Percentiles rank a stretch among this genome's conserved stretches.
Conservation (phyloP, 1,139 yeast species). For the Yamadazyma sp. region DNA sequence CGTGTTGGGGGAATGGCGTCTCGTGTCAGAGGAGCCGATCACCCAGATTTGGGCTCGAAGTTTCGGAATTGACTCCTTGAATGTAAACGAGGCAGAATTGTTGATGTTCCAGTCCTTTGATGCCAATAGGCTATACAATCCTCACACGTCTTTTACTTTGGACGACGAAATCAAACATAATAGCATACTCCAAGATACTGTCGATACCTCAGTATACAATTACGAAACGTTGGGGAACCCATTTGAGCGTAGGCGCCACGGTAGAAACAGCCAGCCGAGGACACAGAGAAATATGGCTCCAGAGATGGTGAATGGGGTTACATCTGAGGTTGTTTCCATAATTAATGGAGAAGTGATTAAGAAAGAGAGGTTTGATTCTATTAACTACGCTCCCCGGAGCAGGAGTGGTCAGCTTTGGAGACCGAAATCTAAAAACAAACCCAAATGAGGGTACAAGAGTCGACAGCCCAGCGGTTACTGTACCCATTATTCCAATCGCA, state of each 20-base stretch:
- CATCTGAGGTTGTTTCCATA: constrained; percentile 15
- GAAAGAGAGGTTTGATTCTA: constrained; percentile 43
- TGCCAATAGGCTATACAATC: constrained; percentile 30
- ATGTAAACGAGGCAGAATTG: constrained; percentile 54
- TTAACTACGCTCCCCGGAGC: constrained; percentile 56
- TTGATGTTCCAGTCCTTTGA: constrained; percentile 40
- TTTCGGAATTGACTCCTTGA: constrained; percentile 52
- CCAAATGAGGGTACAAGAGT: no score
- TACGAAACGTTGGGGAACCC: constrained; percentile 18
- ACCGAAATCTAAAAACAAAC: constrained; percentile 26
- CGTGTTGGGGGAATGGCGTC: constrained; percentile 41
- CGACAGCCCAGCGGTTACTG: no score
- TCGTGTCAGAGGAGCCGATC: constrained; percentile 55
- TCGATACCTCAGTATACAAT: constrained; percentile 38
- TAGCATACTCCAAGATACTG: constrained; percentile 34
- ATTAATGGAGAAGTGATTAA: constrained; percentile 28
- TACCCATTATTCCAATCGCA: no score
- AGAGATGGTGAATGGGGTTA: constrained; percentile 20
- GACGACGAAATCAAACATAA: constrained; percentile 24
- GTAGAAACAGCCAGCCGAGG: no score
- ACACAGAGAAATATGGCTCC: no score
- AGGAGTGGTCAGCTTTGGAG: constrained; percentile 56
- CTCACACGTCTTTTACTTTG: constrained; percentile 27
- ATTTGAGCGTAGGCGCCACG: no score
- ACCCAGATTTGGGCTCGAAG: constrained; percentile 57